Conservation (phyloP, 202 grass and related monocot species). For the Eragrostis tef region DNA sequence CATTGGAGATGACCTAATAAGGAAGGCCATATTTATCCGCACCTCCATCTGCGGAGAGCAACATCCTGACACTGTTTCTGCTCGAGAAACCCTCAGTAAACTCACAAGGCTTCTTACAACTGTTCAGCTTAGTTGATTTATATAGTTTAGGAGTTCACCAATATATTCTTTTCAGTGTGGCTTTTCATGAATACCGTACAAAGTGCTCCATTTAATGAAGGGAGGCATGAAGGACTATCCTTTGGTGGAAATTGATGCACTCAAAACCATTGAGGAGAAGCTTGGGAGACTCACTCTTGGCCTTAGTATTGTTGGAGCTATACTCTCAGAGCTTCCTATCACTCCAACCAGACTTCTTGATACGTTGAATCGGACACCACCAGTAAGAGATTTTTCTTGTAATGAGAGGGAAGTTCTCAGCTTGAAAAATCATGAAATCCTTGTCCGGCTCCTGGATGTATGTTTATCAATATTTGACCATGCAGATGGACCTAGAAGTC, state of each 20-base stretch:
- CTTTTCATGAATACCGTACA: constrained; percentile 48
- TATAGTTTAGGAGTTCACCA: constrained; percentile 66
- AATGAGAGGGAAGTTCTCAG: constrained; percentile 65
- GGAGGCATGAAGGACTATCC: constrained; percentile 75
- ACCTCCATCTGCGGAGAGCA: constrained; percentile 84
- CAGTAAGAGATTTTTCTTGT: constrained; percentile 68
- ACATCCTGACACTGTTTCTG: constrained; percentile 83
- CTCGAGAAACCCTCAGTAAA: constrained; percentile 89
- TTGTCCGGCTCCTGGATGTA: constrained; percentile 87
- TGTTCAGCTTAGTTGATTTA: constrained; percentile 76
- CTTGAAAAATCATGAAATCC: constrained; percentile 68
- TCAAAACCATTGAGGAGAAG: constrained; percentile 89
- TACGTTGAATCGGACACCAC: constrained; percentile 83
- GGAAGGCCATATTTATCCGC: constrained; percentile 89
- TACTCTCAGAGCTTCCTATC: constrained; percentile 93
- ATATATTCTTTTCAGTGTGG: constrained; percentile 65
- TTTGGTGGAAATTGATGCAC: constrained; percentile 81
- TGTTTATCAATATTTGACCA: constrained; percentile 94
- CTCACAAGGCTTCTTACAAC: constrained; percentile 94
- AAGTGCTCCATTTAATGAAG: constrained; percentile 77
- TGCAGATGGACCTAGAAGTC: constrained; percentile 82
- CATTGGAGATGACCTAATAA: constrained; percentile 80
- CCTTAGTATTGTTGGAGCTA: constrained; percentile 79
- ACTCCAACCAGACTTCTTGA: constrained; percentile 89
- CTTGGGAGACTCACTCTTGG: constrained; percentile 85